phyloP scores from a whole-genome alignment of 805 yeast species.

The Ogataea populi-albae region DNA sequence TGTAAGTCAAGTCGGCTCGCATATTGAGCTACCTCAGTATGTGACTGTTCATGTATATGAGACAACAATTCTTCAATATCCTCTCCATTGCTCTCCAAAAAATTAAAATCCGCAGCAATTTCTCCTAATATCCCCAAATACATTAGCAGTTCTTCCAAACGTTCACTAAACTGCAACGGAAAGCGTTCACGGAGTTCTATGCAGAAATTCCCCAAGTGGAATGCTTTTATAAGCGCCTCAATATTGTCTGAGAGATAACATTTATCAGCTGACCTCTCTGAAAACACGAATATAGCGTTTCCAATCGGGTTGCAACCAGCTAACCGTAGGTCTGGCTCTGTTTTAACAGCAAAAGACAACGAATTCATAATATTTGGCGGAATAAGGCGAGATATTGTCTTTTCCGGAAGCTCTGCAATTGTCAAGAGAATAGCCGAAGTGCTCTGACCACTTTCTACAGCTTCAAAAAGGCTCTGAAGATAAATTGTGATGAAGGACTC shows the following conservation, averaged over 20 bases:
- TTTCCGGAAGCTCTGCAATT: constrained; percentile 5
- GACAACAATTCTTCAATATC: constrained; percentile 9
- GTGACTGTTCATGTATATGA: constrained; percentile 8
- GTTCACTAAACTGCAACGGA: constrained; percentile 4
- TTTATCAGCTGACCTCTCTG: neutral
- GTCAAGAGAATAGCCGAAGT: constrained; percentile 2
- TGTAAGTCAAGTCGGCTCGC: constrained; percentile 19
- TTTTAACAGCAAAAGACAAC: constrained; percentile 3
- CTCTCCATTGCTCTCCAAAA: constrained; percentile 18
- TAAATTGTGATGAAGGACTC: constrained; percentile 13
- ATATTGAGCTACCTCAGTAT: constrained; percentile 1
- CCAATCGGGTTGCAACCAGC: constrained; percentile 26
- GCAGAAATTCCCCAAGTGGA: constrained; percentile 7
- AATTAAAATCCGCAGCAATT: constrained; percentile 37
- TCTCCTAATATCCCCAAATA: constrained; percentile 36
- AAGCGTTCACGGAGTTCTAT: constrained; percentile 2
- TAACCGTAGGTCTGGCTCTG: constrained; percentile 14
- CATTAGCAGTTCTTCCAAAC: constrained; percentile 3
- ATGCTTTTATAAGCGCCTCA: neutral
- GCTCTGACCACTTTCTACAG: constrained; percentile 3
- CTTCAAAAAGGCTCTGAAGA: constrained; percentile 9
- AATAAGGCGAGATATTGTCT: constrained; percentile 1
- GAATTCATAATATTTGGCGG: constrained; percentile 7
- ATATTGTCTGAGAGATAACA: neutral
- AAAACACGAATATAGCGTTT: constrained; percentile 16